These are phyloP conservation scores for Arabidopsis hybrid DNA, from an alignment of 441 rosid genomes.

Conservation along the genomic window DNA sequence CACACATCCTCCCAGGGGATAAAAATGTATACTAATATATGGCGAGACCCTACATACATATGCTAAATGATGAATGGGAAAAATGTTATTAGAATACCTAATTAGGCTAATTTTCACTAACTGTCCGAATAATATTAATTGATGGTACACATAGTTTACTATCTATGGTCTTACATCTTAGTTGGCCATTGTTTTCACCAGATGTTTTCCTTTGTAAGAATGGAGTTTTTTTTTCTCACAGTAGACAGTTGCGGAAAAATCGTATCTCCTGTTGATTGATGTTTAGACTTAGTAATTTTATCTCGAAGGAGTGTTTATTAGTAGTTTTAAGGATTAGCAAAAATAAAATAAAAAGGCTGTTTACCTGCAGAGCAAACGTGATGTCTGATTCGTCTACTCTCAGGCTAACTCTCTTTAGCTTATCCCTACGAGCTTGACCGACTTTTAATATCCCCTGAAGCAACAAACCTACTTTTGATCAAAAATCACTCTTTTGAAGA, in stretches of 20 bases:
- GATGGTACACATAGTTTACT: too few relatives aligned
- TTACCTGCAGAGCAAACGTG: slow-evolving; percentile 83
- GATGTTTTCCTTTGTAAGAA: background rate
- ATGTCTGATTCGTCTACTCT: slow-evolving; percentile 78
- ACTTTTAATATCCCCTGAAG: slow-evolving; percentile 77
- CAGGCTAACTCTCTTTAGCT: slow-evolving; percentile 62
- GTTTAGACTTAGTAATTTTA: slow-evolving; percentile 7
- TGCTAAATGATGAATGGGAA: background rate
- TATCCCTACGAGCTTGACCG: slow-evolving; percentile 73
- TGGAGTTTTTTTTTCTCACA: slow-evolving; percentile 42
- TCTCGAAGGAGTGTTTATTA: background rate
- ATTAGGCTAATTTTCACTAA: too few relatives aligned
- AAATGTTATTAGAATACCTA: too few relatives aligned
- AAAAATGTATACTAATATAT: background rate
- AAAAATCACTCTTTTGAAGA: background rate
- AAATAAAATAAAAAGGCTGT: background rate
- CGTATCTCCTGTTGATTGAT: slow-evolving; percentile 67
- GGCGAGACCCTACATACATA: background rate
- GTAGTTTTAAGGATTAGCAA: background rate
- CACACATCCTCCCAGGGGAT: background rate
- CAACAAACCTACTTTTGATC: background rate
- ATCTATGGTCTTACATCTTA: background rate
- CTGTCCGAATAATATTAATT: too few relatives aligned
- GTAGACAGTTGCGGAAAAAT: slow-evolving; percentile 81
- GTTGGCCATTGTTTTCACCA: background rate